These are phyloP conservation scores for Termitomyces sp. DNA, from an alignment of 768 basidiomycete genomes.

Conservation along the genomic window DNA sequence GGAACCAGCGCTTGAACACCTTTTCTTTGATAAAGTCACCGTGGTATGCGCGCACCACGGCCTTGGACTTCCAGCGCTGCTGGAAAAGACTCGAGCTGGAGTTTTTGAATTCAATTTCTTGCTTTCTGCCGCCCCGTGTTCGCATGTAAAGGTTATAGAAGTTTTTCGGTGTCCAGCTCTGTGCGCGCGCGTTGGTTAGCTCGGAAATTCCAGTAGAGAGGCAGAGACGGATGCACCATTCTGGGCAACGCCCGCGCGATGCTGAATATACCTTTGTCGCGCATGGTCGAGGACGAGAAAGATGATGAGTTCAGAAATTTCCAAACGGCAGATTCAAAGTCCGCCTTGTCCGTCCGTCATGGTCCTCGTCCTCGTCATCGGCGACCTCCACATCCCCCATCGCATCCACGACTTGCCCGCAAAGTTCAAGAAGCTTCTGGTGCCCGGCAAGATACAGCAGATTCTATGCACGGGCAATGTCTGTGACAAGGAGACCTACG, in stretches of 20 bases:
- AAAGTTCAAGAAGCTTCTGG: slow-evolving; percentile 95
- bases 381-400: slow-evolving; percentile 96
- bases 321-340: slow-evolving; percentile 1
- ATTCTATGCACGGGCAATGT: slow-evolving; percentile 97
- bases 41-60: slow-evolving; percentile 88
- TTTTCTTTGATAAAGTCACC: slow-evolving; percentile 92
- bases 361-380: slow-evolving; percentile 94
- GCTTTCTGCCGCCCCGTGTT: slow-evolving; percentile 44
- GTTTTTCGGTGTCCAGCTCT: slow-evolving; percentile 90
- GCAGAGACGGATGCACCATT: slow-evolving; percentile 43
- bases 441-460: slow-evolving; percentile 96
- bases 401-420: slow-evolving; percentile 84
- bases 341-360: slow-evolving; percentile 31
- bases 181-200: slow-evolving; percentile 21
- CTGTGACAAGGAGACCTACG: slow-evolving; percentile 95
- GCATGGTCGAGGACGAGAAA: slow-evolving; percentile 23
- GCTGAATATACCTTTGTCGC: slow-evolving; percentile 30
- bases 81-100: slow-evolving; percentile 71
- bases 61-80: slow-evolving; percentile 86
- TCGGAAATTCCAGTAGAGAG: background rate
- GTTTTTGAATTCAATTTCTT: slow-evolving; percentile 53
- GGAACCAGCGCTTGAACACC: slow-evolving; percentile 92
- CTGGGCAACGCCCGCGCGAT: slow-evolving; percentile 61
- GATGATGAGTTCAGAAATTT: slow-evolving; percentile 1
- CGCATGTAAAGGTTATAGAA: slow-evolving; percentile 87